Conservation (phyloP, 176 grass and related monocot genomes). For the Ampelocalamus luodianensis region DNA sequence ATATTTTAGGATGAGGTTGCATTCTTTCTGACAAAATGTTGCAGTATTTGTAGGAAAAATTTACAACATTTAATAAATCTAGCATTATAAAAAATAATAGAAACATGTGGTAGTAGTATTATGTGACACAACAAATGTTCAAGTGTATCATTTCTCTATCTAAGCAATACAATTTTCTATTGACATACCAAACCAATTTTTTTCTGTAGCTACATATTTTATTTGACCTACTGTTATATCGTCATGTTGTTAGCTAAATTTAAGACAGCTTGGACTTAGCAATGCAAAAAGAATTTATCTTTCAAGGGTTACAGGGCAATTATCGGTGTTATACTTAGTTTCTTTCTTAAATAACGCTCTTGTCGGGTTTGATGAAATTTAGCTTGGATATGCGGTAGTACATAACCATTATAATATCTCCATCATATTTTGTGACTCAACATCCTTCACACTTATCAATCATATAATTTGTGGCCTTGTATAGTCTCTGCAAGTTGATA, state of each 20-base stretch:
- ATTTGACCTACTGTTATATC: no score
- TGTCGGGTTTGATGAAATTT: conserved; percentile 31
- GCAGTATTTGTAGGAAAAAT: not conserved
- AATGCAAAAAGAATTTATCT: no score
- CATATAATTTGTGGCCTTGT: conserved; percentile 17
- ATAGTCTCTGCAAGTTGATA: conserved; percentile 16
- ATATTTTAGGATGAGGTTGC: not conserved
- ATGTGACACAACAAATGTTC: conserved; percentile 2
- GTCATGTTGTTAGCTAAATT: no score
- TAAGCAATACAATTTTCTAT: not conserved
- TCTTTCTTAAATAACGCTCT: conserved; percentile 17
- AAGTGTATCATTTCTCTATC: not conserved
- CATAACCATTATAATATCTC: conserved; percentile 21
- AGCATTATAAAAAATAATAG: not conserved
- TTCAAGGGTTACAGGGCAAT: no score
- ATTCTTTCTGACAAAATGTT: not conserved
- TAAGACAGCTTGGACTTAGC: no score
- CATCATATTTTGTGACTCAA: not conserved
- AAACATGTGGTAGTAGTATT: not conserved
- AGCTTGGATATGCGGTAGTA: not conserved
- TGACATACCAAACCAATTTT: not conserved
- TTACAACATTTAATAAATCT: not conserved
- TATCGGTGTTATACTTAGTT: not conserved
- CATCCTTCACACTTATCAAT: not conserved
- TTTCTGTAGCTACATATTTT: no score